phyloP scores from a whole-genome alignment of 2,329 filamentous ascomycete genomes.

The Aspergillus melleus region DNA sequence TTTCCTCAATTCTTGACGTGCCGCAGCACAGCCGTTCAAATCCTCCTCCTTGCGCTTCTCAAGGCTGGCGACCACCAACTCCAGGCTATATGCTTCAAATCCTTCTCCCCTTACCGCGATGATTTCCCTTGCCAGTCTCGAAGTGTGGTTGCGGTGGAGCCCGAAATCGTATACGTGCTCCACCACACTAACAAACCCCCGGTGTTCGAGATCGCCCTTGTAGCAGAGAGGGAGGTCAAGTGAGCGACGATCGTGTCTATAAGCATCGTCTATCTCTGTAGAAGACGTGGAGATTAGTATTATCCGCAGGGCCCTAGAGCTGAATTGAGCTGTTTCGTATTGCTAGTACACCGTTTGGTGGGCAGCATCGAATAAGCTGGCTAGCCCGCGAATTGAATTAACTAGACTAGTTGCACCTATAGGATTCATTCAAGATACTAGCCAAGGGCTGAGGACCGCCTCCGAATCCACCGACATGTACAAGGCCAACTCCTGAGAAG shows the following conservation, averaged over 20 bases:
- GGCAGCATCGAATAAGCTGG: background rate
- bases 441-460: background rate
- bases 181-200: background rate
- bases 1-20: too few species aligned
- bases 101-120: background rate
- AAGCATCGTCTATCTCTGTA: background rate
- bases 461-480: background rate
- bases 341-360: background rate
- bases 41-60: background rate
- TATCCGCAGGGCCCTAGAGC: background rate
- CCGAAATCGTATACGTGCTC: background rate
- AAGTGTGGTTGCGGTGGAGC: background rate
- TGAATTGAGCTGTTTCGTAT: background rate
- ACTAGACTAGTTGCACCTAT: background rate
- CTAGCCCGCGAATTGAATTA: background rate
- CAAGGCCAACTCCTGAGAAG: background rate
- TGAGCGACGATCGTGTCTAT: background rate
- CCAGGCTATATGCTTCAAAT: conserved; percentile 1
- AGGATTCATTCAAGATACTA: background rate
- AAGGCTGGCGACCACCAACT: background rate
- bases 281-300: background rate
- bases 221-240: conserved; percentile 1
- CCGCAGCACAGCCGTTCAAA: background rate
- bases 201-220: background rate
- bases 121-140: background rate